Evolutionary conservation across 2,329 filamentous ascomycete species (phyloP), one percentile per base, ranked within the genome.

Genomic region (Hypoxylon sp.): DNA sequence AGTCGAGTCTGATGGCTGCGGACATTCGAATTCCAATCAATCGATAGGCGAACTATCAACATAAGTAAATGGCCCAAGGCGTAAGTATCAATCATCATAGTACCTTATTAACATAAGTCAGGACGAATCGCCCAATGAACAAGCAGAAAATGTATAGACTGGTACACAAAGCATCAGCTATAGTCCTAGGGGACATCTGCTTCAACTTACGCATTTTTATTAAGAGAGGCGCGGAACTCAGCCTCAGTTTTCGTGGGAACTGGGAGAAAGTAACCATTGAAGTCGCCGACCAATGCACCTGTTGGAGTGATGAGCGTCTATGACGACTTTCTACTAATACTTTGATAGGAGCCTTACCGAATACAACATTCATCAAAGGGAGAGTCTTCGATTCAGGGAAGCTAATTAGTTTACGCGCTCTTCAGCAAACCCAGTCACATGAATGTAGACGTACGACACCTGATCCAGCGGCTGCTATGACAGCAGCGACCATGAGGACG

Each of bases 131-230:
- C 13, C 82, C 91, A 44, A 94, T 79, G 77, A 94, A 94, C 6
- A 94, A 82, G 61, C 89, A 88, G 61, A 94, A 86, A 74, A 94
- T 89, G 78, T 90, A 92, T 0, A 94, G 80, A 1, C 87, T 89
- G 66, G 20, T 60, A 56, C 42, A 35, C 10, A 17, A 40, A 22
- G 20, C 44, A 56, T 74, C 42, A 75, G 72, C 65, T 11, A 53
- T 17, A 14, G 50, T 25, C 30, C 6, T 8, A 31, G 27, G 14
- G 14, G 0, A 37, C n/a, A 1, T 17, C 8, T 13, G 11, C 3
- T 46, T 44, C 31, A 14, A 74, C 82, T 73, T 75, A 85, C 78
- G 86, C 79, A 65, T 86, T 81, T 53, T 73, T 79, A 71, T 88
- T 83, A 33, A 88, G 72, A 10, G 72, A 73, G 2, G 71, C 65